Base-by-base conservation (phyloP, 108 stramenopile genomes). In the Cafeteria roenbergensis region DNA sequence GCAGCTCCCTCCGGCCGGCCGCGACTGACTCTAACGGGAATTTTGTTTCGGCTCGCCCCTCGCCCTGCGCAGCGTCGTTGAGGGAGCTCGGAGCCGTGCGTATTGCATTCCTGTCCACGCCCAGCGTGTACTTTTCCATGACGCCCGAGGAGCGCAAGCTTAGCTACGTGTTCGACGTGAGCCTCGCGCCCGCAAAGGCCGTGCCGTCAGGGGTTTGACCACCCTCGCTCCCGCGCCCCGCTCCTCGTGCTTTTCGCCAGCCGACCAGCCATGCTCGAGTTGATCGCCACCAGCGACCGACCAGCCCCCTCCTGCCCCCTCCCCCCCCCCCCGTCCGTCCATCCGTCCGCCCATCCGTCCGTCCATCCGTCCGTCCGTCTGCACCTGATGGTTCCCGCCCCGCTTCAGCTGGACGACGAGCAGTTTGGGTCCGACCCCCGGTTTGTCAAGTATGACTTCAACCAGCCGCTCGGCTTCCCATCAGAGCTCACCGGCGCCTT, bases 91-190 rank as follows among this genome's bases (percentile, higher is more conserved):
- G 71, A 31, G 34, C 64, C 31, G 34, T 27, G 52, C 36, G 69
- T 14, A 50, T 82, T 0, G 87, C 84, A 0, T 88, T 86, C 56
- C 67, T 88, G 17, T 83, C 83, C 20, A 88, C 87, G 24, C 86
- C 87, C 9, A 78, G 77, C 33, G 57, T 88, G 0, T 88, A 66
- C 61, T 86, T 85, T 60, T 80, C 83, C 21, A 38, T 86, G 26
- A 42, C 72, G 0, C 48, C 26, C 14, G 68, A 71, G 22, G 65
- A 74, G 32, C 61, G 83, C 51, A 29, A 57, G 26, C 34, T 67
- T 22, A 83, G 78, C 62, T 65, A 63, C 14, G 52, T 85, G 30
- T 86, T 88, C 35, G 87, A 87, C 57, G 81, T 85, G 60, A 79
- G 81, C 73, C 24, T 12, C 9, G 9, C 38, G 12, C 9, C 38